These are phyloP conservation scores for Chlorencoelia australis DNA, from an alignment of 2,329 filamentous ascomycete species.

Conservation along the genomic window DNA sequence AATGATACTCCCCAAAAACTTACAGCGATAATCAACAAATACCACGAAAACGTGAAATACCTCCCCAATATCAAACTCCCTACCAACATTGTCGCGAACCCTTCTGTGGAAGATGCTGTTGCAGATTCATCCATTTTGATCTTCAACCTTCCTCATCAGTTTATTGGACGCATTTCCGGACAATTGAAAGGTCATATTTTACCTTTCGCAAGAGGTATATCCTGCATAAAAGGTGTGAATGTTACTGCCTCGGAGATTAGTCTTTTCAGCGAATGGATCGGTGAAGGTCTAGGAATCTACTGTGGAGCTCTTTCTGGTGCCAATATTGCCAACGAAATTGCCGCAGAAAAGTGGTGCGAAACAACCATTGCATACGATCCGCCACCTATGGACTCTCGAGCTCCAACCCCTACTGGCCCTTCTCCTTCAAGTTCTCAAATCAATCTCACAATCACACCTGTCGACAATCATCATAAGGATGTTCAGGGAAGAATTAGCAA, in stretches of 20 bases:
- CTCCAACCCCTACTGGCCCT: slow-evolving; percentile 49
- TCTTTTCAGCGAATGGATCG: slow-evolving; percentile 92
- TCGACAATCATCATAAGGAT: slow-evolving; percentile 52
- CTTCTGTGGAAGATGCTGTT: slow-evolving; percentile 70
- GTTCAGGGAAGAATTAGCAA: slow-evolving; percentile 56
- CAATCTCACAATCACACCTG: slow-evolving; percentile 38
- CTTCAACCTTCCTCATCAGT: slow-evolving; percentile 96
- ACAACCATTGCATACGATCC: slow-evolving; percentile 96
- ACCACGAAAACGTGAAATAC: slow-evolving; percentile 98
- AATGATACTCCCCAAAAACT: slow-evolving; percentile 67
- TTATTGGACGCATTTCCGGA: slow-evolving; percentile 79
- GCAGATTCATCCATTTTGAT: slow-evolving; percentile 78
- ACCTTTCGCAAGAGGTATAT: slow-evolving; percentile 86
- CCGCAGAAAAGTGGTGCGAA: slow-evolving; percentile 91
- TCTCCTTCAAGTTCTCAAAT: slow-evolving; percentile 38
- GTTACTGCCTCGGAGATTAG: slow-evolving; percentile 78
- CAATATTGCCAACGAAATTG: slow-evolving; percentile 93
- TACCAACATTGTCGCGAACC: slow-evolving; percentile 73
- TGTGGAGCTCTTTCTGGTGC: slow-evolving; percentile 91
- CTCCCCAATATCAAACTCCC: slow-evolving; percentile 81
- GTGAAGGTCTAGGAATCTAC: slow-evolving; percentile 85
- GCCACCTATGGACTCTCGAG: slow-evolving; percentile 74
- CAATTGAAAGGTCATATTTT: slow-evolving; percentile 81
- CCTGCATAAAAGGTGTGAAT: slow-evolving; percentile 96
- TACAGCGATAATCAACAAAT: slow-evolving; percentile 78